Base-by-base conservation (phyloP, 768 basidiomycete species). In the Sporobolomyces pararoseus region DNA sequence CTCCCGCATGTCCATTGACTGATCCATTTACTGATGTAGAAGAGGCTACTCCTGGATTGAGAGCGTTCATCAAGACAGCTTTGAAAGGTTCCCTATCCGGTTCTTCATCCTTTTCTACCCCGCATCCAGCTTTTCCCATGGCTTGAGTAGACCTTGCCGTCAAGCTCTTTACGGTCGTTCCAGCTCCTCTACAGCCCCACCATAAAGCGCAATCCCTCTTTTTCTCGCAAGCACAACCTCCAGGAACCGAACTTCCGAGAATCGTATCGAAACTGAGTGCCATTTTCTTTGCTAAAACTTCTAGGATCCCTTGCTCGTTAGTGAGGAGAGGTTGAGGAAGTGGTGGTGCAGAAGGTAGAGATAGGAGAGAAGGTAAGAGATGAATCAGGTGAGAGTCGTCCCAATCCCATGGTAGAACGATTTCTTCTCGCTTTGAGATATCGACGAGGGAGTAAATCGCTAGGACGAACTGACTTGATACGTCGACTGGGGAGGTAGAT, bases 381-480 rank as follows among this genome's bases (percentile, higher is more conserved):
- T 74, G 72, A 25, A 68, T 85, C 1, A 88, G 86, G 77, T 91
- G 89, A 3, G 86, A 86, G 76, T 98, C 94, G 75, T 97, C 93
- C 94, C 94, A 98, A 78, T 96, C 92, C 92, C 94, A 97, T 0
- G 89, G 89, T 0, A 97, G 80, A 0, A 93, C 86, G 25, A 97
- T 85, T 80, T 97, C 94, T 72, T 93, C 91, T 55, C 88, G 84
- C 39, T 85, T 85, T 63, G 84, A 84, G 72, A 97, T 83, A 70
- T 90, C 88, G 16, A 86, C 80, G 23, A 87, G 79, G 2, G 93
- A 89, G 72, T 92, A 94, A 0, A 96, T 81, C 13, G 64, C 69
- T n/a, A 74, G 5, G 0, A 86, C 91, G 77, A 96, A 94, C 17
- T 81, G 80, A 12, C 73, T 74, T 37, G 80, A 74, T n/a, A 69